Percentiles rank a stretch among this genome's conserved stretches.
These are phyloP conservation scores for Petunia axillaris DNA, from an alignment of 257 asterid species.

Conservation along the genomic window DNA sequence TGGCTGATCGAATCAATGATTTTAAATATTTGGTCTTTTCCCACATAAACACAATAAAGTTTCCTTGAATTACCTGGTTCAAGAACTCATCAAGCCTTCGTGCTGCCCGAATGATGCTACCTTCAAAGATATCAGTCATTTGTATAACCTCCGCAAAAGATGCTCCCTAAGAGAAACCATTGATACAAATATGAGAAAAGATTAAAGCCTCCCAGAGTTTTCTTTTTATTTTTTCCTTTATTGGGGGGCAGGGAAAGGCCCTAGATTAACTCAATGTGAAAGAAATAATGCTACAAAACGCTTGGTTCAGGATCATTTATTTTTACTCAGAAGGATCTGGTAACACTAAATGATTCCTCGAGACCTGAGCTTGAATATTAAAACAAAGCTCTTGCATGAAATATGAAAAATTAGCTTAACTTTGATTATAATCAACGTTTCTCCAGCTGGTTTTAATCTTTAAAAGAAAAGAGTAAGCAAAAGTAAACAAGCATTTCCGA, in stretches of 20 bases:
- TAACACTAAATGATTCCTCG: slow-evolving; percentile 15
- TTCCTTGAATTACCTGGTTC: slow-evolving; percentile 64
- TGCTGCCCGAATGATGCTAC: slow-evolving; percentile 84
- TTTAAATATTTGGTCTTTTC: background rate
- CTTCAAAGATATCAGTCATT: slow-evolving; percentile 95
- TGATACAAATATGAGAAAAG: slow-evolving; percentile 1
- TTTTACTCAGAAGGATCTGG: background rate
- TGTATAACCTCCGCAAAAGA: slow-evolving; percentile 74
- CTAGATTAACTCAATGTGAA: background rate
- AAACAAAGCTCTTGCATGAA: background rate
- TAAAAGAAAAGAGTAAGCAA: background rate
- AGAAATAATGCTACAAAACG: background rate
- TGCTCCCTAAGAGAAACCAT: slow-evolving; percentile 63
- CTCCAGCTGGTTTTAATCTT: background rate
- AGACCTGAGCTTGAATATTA: background rate
- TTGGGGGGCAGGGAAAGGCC: background rate
- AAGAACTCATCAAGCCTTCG: slow-evolving; percentile 96
- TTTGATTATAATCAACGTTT: background rate
- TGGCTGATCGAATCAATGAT: background rate
- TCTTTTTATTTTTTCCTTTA: background rate
- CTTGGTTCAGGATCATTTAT: background rate
- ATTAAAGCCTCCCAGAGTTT: background rate
- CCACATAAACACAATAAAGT: background rate
- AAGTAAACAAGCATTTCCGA: background rate
- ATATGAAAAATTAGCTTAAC: background rate